Evolutionary conservation across 2,329 filamentous ascomycete species (phyloP), one percentile per base, ranked within the genome.

Genomic region (Pseudogymnoascus sp.): DNA sequence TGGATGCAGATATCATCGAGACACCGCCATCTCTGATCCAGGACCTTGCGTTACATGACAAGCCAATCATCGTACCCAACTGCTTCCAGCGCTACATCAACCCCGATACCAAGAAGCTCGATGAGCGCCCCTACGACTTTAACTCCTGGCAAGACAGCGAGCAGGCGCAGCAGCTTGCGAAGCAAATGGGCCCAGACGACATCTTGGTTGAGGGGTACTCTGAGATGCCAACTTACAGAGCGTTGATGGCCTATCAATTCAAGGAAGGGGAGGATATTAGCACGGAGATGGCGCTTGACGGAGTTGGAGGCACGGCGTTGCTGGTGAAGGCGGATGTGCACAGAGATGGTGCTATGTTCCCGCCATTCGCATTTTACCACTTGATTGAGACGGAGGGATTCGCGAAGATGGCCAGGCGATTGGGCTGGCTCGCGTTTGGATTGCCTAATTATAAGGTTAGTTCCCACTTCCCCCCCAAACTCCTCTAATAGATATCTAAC

Each of bases 301-400:
- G 95, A 60, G 95, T 99, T 3, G 95, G 95, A 63, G 95, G 95
- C 37, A 96, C 93, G 0, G 90, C 93, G 1, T 79, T 99, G 67
- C 79, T 99, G 71, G 95, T 99, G 65, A 97, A 96, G 79, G 95
- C 93, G 1, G 93, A 97, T 65, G 95, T 99, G 24, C 95, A 99
- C 74, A 86, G 95, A 26, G 95, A 99, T 72, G 95, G 95, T 19
- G 93, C 95, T 74, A 99, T 97, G 93, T 99, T 99, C 78, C 95
- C 95, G 16, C 85, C 95, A 0, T 99, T 99, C 74, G 78, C 93
- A 2, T 99, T 99, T 73, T 97, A 97, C 74, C 89, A 99, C 76
- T 81, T 99, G 65, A 96, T 99, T 65, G 95, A 99, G 80, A 97
- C 95, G 0, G 95, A 99, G 73, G 95, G 95, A 0, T 99, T 99